Evolutionary conservation across 2,329 filamentous ascomycete species (phyloP).

Genomic region (Eutypella sp.): DNA sequence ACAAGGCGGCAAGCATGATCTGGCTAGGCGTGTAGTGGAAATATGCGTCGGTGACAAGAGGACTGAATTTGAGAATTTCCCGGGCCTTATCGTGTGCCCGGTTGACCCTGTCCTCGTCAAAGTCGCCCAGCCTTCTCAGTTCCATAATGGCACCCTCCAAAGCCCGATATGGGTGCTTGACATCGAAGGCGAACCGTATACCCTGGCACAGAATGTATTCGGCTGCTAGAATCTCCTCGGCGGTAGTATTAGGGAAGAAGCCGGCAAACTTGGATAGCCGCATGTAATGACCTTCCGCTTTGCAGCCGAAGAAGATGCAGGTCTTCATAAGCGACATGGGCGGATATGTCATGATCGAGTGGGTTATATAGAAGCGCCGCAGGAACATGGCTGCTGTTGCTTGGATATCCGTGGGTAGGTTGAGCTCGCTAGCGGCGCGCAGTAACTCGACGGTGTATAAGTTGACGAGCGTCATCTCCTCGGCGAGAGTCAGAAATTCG

Average conservation of each 20-base stretch:
- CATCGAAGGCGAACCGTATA: conserved; percentile 87
- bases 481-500: conserved; percentile 76
- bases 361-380: conserved; percentile 90
- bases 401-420: conserved; percentile 46
- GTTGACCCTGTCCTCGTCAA: conserved; percentile 48
- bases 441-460: conserved; percentile 65
- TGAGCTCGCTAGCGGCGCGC: conserved; percentile 50
- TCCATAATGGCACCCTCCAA: conserved; percentile 86
- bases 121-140: conserved; percentile 61
- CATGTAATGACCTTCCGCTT: conserved; percentile 81
- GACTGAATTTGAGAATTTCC: conserved; percentile 70
- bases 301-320: conserved; percentile 87
- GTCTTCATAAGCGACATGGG: conserved; percentile 85
- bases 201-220: conserved; percentile 93
- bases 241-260: conserved; percentile 63
- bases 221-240: conserved; percentile 80
- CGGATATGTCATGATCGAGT: conserved; percentile 94
- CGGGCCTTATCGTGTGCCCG: conserved; percentile 69
- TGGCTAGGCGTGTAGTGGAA: conserved; percentile 94
- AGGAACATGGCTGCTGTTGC: conserved; percentile 86
- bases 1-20: conserved; percentile 80
- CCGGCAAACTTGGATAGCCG: conserved; percentile 60
- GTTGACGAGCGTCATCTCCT: conserved; percentile 76
- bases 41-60: conserved; percentile 88
- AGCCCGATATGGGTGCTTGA: conserved; percentile 83